Evolutionary conservation across 2,329 filamentous ascomycete genomes (phyloP).

Genomic region (Trichoderma sp.): DNA sequence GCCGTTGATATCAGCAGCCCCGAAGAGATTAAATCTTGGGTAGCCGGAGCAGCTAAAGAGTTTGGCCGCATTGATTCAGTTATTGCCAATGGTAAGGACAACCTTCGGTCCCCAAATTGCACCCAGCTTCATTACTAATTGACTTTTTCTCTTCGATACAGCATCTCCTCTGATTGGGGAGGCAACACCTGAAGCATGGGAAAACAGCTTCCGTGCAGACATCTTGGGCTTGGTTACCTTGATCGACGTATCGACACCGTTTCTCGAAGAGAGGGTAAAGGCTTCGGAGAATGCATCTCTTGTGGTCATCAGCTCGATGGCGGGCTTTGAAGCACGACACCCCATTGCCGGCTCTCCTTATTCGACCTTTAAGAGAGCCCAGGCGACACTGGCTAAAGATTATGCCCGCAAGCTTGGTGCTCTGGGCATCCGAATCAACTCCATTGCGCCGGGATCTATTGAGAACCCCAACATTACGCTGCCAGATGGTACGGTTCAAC

Average conservation of each 20-base stretch:
- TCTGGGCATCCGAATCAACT: constrained; percentile 27
- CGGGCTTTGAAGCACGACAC: constrained; percentile 25
- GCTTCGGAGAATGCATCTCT: constrained; percentile 25
- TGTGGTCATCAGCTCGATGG: constrained; percentile 27
- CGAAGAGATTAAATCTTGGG: constrained; percentile 22
- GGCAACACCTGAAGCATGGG: constrained; percentile 23
- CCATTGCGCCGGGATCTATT: constrained; percentile 24
- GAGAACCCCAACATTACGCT: constrained; percentile 20
- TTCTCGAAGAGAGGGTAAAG: constrained; percentile 22
- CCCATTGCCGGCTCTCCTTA: constrained; percentile 23
- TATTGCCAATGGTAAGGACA: constrained; percentile 25
- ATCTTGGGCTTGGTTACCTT: constrained; percentile 26
- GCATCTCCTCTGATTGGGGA: constrained; percentile 21
- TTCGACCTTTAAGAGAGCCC: constrained; percentile 26
- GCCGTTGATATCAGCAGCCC: constrained; percentile 26
- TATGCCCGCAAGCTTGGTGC: constrained; percentile 24
- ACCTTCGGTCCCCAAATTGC: not conserved
- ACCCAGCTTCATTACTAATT: not conserved
- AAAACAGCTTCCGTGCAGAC: constrained; percentile 28
- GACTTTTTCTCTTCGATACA: not conserved
- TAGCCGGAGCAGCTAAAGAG: constrained; percentile 20
- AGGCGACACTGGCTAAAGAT: constrained; percentile 28
- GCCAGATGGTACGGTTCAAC: constrained; percentile 25
- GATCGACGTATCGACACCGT: constrained; percentile 23
- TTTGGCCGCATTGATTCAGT: constrained; percentile 27